Conservation (phyloP, 768 basidiomycete genomes). For the Rhizopogon salebrosus region DNA sequence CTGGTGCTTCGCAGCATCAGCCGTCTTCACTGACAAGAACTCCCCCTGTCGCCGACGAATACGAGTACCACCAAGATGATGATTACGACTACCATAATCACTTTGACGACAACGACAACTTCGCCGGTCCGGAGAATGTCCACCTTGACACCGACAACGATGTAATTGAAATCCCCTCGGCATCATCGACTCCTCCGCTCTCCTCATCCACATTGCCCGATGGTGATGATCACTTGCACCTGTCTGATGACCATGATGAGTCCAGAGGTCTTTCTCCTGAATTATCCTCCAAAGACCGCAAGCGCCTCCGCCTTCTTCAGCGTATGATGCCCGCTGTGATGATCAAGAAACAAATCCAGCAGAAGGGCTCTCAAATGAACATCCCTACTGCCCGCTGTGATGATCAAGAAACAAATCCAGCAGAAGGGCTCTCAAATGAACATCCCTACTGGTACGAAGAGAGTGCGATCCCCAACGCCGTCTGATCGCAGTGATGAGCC, state of each 20-base stretch:
- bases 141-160: neutral
- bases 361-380: neutral
- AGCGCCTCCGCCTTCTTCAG: conserved; percentile 32
- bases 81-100: conserved; percentile 10
- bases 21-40: neutral
- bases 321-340: conserved; percentile 55
- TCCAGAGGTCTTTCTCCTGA: conserved; percentile 4
- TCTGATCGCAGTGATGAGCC: conserved; percentile 32
- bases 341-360: conserved; percentile 32
- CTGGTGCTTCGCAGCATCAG: conserved; percentile 3
- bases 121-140: neutral
- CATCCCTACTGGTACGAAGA: neutral
- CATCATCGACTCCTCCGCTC: conserved; percentile 5
- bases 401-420: conserved; percentile 36
- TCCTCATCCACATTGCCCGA: conserved; percentile 3
- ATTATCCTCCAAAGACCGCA: conserved; percentile 28
- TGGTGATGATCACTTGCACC: conserved; percentile 9
- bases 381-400: conserved; percentile 23
- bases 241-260: conserved; percentile 3
- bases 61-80: conserved; percentile 11
- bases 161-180: conserved; percentile 10
- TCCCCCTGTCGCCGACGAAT: neutral
- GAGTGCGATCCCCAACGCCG: conserved; percentile 5
- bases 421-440: neutral
- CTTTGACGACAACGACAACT: neutral